Percentiles rank a stretch among this genome's conserved stretches.
These are phyloP conservation scores for Coniochaeta sp. DNA, from an alignment of 2,329 filamentous ascomycete genomes.

Conservation along the genomic window DNA sequence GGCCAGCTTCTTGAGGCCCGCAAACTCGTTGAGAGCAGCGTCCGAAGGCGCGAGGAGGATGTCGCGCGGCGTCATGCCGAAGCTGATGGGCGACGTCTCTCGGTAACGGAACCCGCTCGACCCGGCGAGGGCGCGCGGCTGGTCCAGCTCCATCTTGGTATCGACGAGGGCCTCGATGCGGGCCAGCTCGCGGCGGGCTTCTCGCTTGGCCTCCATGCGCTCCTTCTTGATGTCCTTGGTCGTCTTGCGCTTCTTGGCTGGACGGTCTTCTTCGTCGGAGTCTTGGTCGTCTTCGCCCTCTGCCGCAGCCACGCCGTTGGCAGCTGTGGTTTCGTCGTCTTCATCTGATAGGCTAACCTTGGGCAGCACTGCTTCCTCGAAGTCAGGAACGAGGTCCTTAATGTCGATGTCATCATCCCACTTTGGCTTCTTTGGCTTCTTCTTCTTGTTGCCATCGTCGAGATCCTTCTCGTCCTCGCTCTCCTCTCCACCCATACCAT, in stretches of 20 bases:
- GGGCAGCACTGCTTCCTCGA: slow-evolving; percentile 57
- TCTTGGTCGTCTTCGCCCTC: slow-evolving; percentile 8
- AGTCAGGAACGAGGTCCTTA: slow-evolving; percentile 82
- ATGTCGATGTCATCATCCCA: slow-evolving; percentile 99
- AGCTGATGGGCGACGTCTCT: slow-evolving; percentile 83
- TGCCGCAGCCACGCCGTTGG: slow-evolving; percentile 25
- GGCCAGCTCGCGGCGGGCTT: slow-evolving; percentile 71
- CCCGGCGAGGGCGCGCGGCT: slow-evolving; percentile 49
- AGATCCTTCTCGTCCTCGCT: slow-evolving; percentile 40
- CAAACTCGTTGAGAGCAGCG: slow-evolving; percentile 78
- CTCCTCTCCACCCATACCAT: slow-evolving; percentile 57
- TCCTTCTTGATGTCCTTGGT: slow-evolving; percentile 54
- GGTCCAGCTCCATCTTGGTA: slow-evolving; percentile 66
- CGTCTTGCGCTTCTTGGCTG: slow-evolving; percentile 52
- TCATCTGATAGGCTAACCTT: slow-evolving; percentile 49
- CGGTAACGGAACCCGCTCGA: slow-evolving; percentile 70
- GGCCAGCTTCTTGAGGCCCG: slow-evolving; percentile 90
- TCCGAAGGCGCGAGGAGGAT: slow-evolving; percentile 87
- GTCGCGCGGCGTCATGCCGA: slow-evolving; percentile 82
- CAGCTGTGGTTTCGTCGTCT: slow-evolving; percentile 30
- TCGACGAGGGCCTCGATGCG: slow-evolving; percentile 85
- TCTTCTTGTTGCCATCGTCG: slow-evolving; percentile 50
- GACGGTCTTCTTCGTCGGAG: slow-evolving; percentile 29
- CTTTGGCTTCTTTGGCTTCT: slow-evolving; percentile 69
- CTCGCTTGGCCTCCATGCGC: slow-evolving; percentile 53